Conservation (phyloP, 73 alveolate species). For the Paramecium sexaurelia region DNA sequence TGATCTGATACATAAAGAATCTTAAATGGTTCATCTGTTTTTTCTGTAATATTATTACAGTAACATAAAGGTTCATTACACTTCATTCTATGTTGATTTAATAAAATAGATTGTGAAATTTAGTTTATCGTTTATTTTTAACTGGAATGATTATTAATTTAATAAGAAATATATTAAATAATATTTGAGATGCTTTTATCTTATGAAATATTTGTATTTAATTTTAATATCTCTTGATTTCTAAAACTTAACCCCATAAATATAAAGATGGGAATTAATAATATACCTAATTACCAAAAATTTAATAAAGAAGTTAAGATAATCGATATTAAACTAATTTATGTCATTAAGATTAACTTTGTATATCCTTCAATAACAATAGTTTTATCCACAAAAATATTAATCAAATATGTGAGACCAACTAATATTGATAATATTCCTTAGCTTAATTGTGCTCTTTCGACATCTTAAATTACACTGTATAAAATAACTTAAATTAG, state of each 20-base stretch:
- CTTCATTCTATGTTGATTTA: background rate
- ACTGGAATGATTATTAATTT: background rate
- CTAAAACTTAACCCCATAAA: background rate
- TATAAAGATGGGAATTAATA: background rate
- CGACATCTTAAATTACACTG: background rate
- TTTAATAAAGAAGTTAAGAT: background rate
- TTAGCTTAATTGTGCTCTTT: background rate
- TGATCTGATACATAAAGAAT: background rate
- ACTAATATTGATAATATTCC: background rate
- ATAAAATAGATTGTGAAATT: background rate
- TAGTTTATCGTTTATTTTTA: background rate
- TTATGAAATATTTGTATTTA: too few species aligned
- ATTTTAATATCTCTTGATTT: too few species aligned
- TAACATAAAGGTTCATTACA: background rate
- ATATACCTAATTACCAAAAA: background rate
- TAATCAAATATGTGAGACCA: background rate
- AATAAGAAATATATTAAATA: background rate
- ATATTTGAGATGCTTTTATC: background rate
- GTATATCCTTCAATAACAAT: background rate
- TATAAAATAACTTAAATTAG: background rate
- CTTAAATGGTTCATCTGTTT: too few species aligned
- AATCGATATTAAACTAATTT: background rate
- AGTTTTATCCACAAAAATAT: background rate
- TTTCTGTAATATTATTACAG: background rate
- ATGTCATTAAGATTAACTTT: background rate